Evolutionary conservation across 768 basidiomycete species (phyloP).

Genomic region (Lepiota venenata): DNA sequence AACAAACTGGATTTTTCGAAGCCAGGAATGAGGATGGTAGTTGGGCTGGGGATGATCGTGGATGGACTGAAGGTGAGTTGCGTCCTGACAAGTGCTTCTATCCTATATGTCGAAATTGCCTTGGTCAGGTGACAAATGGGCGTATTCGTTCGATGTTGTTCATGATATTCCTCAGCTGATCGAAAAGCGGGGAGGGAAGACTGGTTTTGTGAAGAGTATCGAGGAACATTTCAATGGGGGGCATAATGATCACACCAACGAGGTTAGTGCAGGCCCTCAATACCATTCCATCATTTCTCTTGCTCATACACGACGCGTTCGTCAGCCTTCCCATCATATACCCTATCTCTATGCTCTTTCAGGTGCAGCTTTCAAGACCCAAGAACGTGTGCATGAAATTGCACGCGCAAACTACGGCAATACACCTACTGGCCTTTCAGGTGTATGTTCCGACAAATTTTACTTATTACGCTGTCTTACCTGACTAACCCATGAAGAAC

Average conservation of each 20-base stretch:
- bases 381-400: constrained; percentile 68
- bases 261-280: constrained; percentile 37
- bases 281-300: not conserved
- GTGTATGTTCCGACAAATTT: constrained; percentile 41
- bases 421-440: constrained; percentile 66
- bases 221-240: constrained; percentile 58
- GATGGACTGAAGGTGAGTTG: constrained; percentile 75
- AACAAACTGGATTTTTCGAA: constrained; percentile 77
- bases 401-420: constrained; percentile 63
- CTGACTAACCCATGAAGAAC: constrained; percentile 55
- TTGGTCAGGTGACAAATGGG: constrained; percentile 45
- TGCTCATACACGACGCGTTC: not conserved
- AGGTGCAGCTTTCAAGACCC: constrained; percentile 66
- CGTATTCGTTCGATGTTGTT: constrained; percentile 76
- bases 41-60: constrained; percentile 69
- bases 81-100: not conserved
- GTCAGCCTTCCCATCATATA: constrained; percentile 80
- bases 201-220: constrained; percentile 60
- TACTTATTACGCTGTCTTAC: not conserved
- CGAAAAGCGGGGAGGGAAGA: constrained; percentile 59
- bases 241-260: constrained; percentile 82
- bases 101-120: not conserved
- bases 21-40: constrained; percentile 63
- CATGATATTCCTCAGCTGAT: constrained; percentile 67
- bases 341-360: constrained; percentile 79